Percentiles rank a stretch among this genome's conserved stretches.
Conservation (phyloP, 2,329 filamentous ascomycete genomes). For the Fragosphaeria purpurea region DNA sequence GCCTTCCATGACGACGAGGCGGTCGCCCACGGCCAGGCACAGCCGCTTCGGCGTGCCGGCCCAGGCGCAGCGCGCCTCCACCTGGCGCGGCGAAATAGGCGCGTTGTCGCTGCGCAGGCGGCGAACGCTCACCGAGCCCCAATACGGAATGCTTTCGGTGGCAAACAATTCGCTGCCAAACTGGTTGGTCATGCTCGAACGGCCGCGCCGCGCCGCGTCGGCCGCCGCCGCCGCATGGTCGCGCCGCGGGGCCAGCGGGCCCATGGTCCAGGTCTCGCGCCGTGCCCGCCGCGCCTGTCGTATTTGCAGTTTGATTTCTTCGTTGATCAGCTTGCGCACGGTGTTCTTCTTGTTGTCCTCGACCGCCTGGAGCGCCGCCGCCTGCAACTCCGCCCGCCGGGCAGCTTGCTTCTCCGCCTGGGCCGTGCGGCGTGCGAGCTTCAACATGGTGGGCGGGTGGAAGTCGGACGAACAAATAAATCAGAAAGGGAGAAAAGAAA, state of each 20-base stretch:
- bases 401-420: conserved; percentile 56
- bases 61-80: conserved; percentile 40
- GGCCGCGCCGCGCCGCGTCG: conserved; percentile 11
- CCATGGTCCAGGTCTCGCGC: conserved; percentile 68
- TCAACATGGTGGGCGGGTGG: conserved; percentile 47
- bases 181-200: conserved; percentile 1
- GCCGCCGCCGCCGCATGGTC: conserved; percentile 31
- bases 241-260: conserved; percentile 66
- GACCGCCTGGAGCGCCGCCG: background rate
- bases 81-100: conserved; percentile 18
- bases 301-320: conserved; percentile 19
- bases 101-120: conserved; percentile 8
- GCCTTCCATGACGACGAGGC: conserved; percentile 73
- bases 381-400: conserved; percentile 27
- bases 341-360: background rate
- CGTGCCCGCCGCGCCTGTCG: conserved; percentile 37
- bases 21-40: conserved; percentile 58
- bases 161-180: conserved; percentile 12
- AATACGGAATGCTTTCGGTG: conserved; percentile 9
- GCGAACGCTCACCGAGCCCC: conserved; percentile 12
- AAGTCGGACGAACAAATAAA: background rate
- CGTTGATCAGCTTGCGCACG: conserved; percentile 24
- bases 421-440: conserved; percentile 55
- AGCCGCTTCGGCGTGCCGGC: conserved; percentile 46
- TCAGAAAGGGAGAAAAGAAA: background rate